Conservation (phyloP, 768 basidiomycete genomes). For the Nevesoporus exiguus region DNA sequence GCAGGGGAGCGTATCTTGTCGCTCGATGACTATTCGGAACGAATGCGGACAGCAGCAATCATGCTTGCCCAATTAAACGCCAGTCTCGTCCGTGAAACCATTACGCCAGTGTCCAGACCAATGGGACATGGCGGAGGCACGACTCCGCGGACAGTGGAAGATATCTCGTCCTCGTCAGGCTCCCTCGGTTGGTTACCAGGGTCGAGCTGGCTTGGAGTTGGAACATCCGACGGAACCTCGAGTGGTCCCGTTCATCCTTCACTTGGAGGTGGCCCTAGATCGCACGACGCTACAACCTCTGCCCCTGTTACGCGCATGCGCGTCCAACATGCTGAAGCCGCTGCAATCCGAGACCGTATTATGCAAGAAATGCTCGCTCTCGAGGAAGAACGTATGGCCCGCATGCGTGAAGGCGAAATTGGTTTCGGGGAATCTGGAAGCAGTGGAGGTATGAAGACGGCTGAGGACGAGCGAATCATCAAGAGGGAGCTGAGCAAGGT, state of each 20-base stretch:
- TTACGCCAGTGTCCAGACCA: slow-evolving; percentile 25
- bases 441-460: slow-evolving; percentile 51
- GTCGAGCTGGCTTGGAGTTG: slow-evolving; percentile 46
- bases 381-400: slow-evolving; percentile 94
- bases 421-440: slow-evolving; percentile 50
- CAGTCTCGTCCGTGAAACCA: slow-evolving; percentile 58
- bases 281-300: slow-evolving; percentile 28
- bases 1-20: slow-evolving; percentile 48
- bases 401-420: slow-evolving; percentile 79
- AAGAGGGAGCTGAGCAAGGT: slow-evolving; percentile 89
- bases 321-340: slow-evolving; percentile 78
- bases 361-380: slow-evolving; percentile 98
- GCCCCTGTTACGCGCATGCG: slow-evolving; percentile 53
- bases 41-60: slow-evolving; percentile 97
- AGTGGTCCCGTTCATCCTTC: slow-evolving; percentile 32
- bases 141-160: slow-evolving; percentile 5
- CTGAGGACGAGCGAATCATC: slow-evolving; percentile 92
- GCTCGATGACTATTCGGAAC: slow-evolving; percentile 95
- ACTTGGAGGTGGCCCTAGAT: slow-evolving; percentile 22
- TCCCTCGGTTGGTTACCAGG: slow-evolving; percentile 52
- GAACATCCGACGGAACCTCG: slow-evolving; percentile 21
- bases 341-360: slow-evolving; percentile 89
- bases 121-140: slow-evolving; percentile 2
- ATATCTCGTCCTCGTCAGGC: slow-evolving; percentile 21
- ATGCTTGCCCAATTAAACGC: slow-evolving; percentile 98